Conservation (phyloP, 495 filamentous ascomycete genomes). For the Podospora anserina region DNA sequence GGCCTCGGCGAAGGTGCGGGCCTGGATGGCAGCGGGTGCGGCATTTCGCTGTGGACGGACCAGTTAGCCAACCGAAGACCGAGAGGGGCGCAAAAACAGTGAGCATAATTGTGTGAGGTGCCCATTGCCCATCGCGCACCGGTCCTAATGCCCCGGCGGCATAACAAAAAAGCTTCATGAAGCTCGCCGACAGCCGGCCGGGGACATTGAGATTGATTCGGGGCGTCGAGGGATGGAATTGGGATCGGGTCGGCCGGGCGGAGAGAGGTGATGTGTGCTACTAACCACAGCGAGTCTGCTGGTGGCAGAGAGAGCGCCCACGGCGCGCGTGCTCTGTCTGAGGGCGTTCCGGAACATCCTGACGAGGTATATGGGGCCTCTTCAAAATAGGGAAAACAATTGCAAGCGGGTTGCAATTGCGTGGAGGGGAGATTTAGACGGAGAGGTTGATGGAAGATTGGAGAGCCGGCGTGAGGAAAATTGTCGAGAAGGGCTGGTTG, state of each 20-base stretch:
- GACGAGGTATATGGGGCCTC: slow-evolving; percentile 40
- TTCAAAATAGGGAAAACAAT: slow-evolving; percentile 41
- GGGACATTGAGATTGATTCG: slow-evolving; percentile 37
- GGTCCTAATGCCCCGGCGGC: slow-evolving; percentile 23
- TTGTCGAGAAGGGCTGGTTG: slow-evolving; percentile 36
- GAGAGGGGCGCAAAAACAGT: slow-evolving; percentile 32
- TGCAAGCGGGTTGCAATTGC: slow-evolving; percentile 51
- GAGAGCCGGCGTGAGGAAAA: slow-evolving; percentile 36
- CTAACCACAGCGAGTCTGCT: slow-evolving; percentile 90
- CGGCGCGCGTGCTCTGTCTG: slow-evolving; percentile 88
- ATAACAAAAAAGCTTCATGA: slow-evolving; percentile 45
- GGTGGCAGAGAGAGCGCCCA: slow-evolving; percentile 85
- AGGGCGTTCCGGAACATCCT: slow-evolving; percentile 97
- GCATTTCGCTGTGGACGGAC: slow-evolving; percentile 68
- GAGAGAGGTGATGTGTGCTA: slow-evolving; percentile 36
- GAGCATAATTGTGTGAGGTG: slow-evolving; percentile 36
- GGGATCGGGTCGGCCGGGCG: slow-evolving; percentile 36
- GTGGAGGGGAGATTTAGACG: slow-evolving; percentile 46
- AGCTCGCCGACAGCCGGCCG: slow-evolving; percentile 30
- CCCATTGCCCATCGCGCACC: slow-evolving; percentile 34
- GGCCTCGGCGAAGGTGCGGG: slow-evolving; percentile 89
- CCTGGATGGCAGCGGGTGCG: slow-evolving; percentile 74
- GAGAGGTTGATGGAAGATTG: slow-evolving; percentile 33
- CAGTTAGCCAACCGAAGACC: slow-evolving; percentile 52
- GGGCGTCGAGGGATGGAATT: slow-evolving; percentile 38